Percentiles rank a stretch among this genome's conserved stretches.
These are phyloP conservation scores for Lachnellula willkommii DNA, from an alignment of 2,329 filamentous ascomycete genomes.

Conservation along the genomic window DNA sequence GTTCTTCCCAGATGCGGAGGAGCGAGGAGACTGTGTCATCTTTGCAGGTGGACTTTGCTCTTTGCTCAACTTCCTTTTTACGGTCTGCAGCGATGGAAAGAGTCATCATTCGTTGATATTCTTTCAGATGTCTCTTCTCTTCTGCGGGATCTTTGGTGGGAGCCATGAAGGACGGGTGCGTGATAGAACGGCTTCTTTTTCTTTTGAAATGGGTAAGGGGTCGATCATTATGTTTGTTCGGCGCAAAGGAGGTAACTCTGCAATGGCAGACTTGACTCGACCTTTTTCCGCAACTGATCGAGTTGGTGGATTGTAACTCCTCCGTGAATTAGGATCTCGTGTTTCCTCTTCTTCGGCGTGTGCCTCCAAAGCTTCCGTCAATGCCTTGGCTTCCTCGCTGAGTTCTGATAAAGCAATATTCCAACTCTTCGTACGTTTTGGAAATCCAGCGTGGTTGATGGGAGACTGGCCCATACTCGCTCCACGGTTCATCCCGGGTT, in stretches of 20 bases:
- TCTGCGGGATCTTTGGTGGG: constrained; percentile 82
- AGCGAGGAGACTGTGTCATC: constrained; percentile 51
- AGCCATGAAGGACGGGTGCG: constrained; percentile 79
- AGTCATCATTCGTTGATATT: constrained; percentile 80
- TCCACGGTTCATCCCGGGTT: constrained; percentile 38
- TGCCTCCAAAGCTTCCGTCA: constrained; percentile 77
- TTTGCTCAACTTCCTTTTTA: constrained; percentile 49
- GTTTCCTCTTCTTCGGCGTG: constrained; percentile 64
- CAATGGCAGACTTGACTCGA: constrained; percentile 59
- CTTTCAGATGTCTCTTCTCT: constrained; percentile 79
- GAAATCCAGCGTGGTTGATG: constrained; percentile 42
- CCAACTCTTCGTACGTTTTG: constrained; percentile 65
- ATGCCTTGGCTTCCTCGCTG: constrained; percentile 64
- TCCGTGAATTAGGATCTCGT: constrained; percentile 20
- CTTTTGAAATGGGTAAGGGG: constrained; percentile 75
- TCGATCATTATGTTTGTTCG: constrained; percentile 75
- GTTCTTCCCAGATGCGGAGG: constrained; percentile 66
- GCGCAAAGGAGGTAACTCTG: constrained; percentile 55
- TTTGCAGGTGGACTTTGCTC: constrained; percentile 46
- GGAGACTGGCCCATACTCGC: constrained; percentile 51
- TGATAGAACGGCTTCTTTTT: constrained; percentile 78
- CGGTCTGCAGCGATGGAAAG: constrained; percentile 55
- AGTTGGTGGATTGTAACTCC: constrained; percentile 33
- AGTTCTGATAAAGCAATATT: constrained; percentile 63
- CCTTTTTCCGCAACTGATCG: constrained; percentile 39